Percentiles rank a stretch among this genome's conserved stretches.
Conservation (phyloP, 768 basidiomycete species). For the Leccinum variicolor region DNA sequence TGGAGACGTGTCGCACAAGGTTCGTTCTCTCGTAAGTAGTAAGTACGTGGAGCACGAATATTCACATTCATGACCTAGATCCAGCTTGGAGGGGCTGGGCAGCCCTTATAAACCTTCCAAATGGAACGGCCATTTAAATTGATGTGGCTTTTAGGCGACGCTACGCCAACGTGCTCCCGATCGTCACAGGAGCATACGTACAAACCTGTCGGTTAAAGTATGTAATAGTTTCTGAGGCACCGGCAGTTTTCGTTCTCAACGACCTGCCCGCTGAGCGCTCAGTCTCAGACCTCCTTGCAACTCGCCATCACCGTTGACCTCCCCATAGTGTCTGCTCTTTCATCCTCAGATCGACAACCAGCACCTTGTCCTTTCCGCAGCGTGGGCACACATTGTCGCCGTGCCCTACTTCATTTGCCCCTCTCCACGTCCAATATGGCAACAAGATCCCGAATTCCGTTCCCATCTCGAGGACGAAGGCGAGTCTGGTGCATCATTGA, state of each 20-base stretch:
- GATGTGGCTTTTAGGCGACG: constrained; percentile 21
- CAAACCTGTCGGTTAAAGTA: constrained; percentile 15
- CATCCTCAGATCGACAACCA: constrained; percentile 20
- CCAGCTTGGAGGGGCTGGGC: constrained; percentile 5
- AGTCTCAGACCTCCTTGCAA: neutral
- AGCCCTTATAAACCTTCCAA: neutral
- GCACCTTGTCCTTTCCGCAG: constrained; percentile 5
- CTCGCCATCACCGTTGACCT: neutral
- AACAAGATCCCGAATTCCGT: constrained; percentile 2
- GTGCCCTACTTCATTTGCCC: constrained; percentile 16
- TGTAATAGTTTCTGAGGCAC: constrained; percentile 17
- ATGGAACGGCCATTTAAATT: constrained; percentile 9
- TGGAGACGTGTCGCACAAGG: constrained; percentile 5
- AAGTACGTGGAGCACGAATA: neutral
- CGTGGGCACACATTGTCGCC: constrained; percentile 3
- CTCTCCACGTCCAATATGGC: constrained; percentile 6
- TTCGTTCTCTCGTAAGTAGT: neutral
- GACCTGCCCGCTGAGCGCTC: constrained; percentile 6
- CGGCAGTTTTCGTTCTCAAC: neutral
- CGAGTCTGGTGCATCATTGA: constrained; percentile 8
- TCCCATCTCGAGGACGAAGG: constrained; percentile 10
- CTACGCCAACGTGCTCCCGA: constrained; percentile 17
- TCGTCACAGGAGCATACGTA: constrained; percentile 28
- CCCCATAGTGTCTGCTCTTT: constrained; percentile 2
- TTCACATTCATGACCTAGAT: constrained; percentile 12